These are phyloP conservation scores for Ceratocystis huliohia DNA, from an alignment of 2,329 filamentous ascomycete genomes.

Conservation along the genomic window DNA sequence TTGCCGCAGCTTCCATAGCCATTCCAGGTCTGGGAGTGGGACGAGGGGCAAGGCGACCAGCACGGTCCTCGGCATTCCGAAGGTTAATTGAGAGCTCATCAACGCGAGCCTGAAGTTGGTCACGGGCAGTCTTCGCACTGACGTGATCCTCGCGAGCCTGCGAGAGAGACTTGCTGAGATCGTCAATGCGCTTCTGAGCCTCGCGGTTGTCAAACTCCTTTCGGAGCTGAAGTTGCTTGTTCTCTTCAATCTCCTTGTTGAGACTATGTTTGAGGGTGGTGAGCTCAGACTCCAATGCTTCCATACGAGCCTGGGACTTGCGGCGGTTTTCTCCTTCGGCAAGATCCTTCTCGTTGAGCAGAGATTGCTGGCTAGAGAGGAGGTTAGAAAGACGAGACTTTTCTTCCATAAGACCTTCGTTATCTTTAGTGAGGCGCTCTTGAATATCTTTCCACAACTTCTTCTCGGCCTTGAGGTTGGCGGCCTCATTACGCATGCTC, in stretches of 20 bases:
- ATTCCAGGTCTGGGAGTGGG: conserved; percentile 49
- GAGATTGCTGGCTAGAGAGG: conserved; percentile 69
- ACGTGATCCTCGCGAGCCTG: conserved; percentile 78
- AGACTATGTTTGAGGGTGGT: conserved; percentile 69
- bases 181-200: conserved; percentile 81
- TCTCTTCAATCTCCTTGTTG: conserved; percentile 68
- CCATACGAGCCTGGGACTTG: conserved; percentile 63
- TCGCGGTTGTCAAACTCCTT: conserved; percentile 87
- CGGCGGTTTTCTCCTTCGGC: conserved; percentile 70
- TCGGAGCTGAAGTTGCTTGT: conserved; percentile 66
- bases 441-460: conserved; percentile 91
- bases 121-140: conserved; percentile 71
- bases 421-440: conserved; percentile 74
- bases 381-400: conserved; percentile 71
- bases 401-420: conserved; percentile 72
- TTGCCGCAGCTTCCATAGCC: conserved; percentile 28
- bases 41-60: conserved; percentile 68
- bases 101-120: conserved; percentile 78
- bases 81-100: conserved; percentile 83
- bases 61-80: conserved; percentile 76
- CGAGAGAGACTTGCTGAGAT: conserved; percentile 67
- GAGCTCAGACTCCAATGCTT: conserved; percentile 68
- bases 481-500: conserved; percentile 77
- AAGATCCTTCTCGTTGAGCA: conserved; percentile 85
- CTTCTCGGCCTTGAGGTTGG: conserved; percentile 90